Base-by-base conservation (phyloP, 306 rosid genomes). In the Hylodesmum podocarpum region DNA sequence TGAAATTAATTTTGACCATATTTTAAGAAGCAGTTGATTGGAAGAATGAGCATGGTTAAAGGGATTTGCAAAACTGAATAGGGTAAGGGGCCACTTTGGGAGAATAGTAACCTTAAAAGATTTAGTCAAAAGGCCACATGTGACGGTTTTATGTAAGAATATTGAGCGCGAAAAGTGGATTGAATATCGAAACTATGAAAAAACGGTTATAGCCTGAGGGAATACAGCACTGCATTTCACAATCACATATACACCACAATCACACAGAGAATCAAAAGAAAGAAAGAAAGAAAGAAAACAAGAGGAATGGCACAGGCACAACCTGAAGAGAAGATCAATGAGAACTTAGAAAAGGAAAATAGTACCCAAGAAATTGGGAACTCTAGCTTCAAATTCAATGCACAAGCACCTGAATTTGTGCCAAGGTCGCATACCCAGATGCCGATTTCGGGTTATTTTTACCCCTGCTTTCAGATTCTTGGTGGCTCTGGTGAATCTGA, bases 331-430 rank as follows among this genome's bases (percentile, higher is more conserved):
- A 89, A 83, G 79, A 49, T 75, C 33, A 81, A 51, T 29, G 85
- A 73, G 9, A 62, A 51, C 51, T 18, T 62, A 10, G 86, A 84
- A 51, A 83, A 77, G 46, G 76, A 73, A n/a, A n/a, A n/a, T n/a
- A n/a, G n/a, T 28, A 63, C 36, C 40, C 82, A 84, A 65, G 91
- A 83, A 51, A 70, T 78, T 3, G 55, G 63, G 1, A 44, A 73
- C 58, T 54, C 75, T 0, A 54, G 87, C 29, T 95, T 92, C 93
- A 92, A 82, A 72, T 92, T 95, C 83, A 95, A 95, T 81, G 97
- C 91, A 1, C 96, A 90, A 77, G 97, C 99, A 7, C 97, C 97
- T 39, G 99, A 92, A 72, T 95, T 95, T n/a, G 93, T 95, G 5
- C 99, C 99, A 11, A 86, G 93, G 79, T 76, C 97, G 18, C 95